Conservation (phyloP, 495 filamentous ascomycete genomes). For the Pseudevernia furfuracea region DNA sequence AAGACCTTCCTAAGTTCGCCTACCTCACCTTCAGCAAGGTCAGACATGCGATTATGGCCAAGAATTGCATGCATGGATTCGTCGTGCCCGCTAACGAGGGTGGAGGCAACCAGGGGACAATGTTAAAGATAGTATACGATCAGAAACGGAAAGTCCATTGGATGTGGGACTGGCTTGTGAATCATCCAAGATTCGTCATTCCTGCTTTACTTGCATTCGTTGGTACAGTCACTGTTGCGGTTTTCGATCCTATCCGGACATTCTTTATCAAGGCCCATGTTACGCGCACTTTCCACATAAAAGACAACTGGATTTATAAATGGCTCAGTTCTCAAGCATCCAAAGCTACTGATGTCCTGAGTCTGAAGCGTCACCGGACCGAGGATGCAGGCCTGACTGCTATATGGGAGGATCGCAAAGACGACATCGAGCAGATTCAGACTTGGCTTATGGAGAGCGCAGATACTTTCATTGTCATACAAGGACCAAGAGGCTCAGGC, state of each 20-base stretch:
- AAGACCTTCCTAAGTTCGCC: slow-evolving; percentile 70
- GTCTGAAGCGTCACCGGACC: slow-evolving; percentile 43
- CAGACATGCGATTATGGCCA: slow-evolving; percentile 72
- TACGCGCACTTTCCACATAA: slow-evolving; percentile 63
- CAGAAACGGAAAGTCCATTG: slow-evolving; percentile 64
- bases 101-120: slow-evolving; percentile 66
- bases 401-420: slow-evolving; percentile 82
- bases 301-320: slow-evolving; percentile 59
- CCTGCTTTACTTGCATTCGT: slow-evolving; percentile 71
- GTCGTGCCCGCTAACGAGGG: slow-evolving; percentile 52
- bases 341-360: slow-evolving; percentile 53
- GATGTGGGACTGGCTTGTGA: slow-evolving; percentile 82
- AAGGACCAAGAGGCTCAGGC: slow-evolving; percentile 85
- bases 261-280: slow-evolving; percentile 88
- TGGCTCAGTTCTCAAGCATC: slow-evolving; percentile 77
- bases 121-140: slow-evolving; percentile 74
- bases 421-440: slow-evolving; percentile 68
- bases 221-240: slow-evolving; percentile 74
- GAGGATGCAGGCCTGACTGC: slow-evolving; percentile 67
- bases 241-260: slow-evolving; percentile 88
- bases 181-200: slow-evolving; percentile 81
- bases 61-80: slow-evolving; percentile 89
- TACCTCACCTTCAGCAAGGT: slow-evolving; percentile 64
- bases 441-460: slow-evolving; percentile 81
- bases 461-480: slow-evolving; percentile 89